Conservation (phyloP, 129 eudicot species). For the Scalesia atractyloides region DNA sequence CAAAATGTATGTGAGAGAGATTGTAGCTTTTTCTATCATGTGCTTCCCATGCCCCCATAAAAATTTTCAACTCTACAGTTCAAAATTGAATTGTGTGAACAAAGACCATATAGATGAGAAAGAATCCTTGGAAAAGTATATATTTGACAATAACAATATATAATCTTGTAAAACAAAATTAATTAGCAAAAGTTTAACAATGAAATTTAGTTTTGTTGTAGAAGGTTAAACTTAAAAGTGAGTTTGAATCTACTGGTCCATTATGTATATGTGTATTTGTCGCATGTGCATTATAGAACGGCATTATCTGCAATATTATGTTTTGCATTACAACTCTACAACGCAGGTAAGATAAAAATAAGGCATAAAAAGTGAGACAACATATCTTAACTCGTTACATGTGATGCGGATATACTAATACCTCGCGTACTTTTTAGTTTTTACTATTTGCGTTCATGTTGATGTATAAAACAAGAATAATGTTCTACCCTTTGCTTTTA, state of each 20-base stretch:
- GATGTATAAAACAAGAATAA: not conserved
- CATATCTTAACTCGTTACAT: not conserved
- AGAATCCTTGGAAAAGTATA: not conserved
- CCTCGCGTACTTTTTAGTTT: not conserved
- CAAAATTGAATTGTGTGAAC: slow-evolving; percentile 22
- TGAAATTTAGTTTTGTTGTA: not conserved
- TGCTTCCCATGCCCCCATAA: slow-evolving; percentile 38
- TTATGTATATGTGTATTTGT: not conserved
- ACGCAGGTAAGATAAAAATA: not conserved
- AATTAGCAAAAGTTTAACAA: not conserved
- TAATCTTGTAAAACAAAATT: not conserved
- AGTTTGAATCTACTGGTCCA: not conserved
- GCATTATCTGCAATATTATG: not conserved
- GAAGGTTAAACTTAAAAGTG: not conserved
- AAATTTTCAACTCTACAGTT: slow-evolving; percentile 28
- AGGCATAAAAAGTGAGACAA: not conserved
- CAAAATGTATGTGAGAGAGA: slow-evolving; percentile 28
- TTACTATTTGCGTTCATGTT: not conserved
- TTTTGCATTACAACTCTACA: not conserved
- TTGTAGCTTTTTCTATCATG: slow-evolving; percentile 33
- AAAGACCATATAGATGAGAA: slow-evolving; percentile 4
- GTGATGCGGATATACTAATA: not conserved
- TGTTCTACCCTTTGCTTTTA: not conserved
- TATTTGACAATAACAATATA: not conserved
- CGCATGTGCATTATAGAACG: not conserved